Conservation (phyloP, 495 filamentous ascomycete species). For the Chaetomium cochliodes region DNA sequence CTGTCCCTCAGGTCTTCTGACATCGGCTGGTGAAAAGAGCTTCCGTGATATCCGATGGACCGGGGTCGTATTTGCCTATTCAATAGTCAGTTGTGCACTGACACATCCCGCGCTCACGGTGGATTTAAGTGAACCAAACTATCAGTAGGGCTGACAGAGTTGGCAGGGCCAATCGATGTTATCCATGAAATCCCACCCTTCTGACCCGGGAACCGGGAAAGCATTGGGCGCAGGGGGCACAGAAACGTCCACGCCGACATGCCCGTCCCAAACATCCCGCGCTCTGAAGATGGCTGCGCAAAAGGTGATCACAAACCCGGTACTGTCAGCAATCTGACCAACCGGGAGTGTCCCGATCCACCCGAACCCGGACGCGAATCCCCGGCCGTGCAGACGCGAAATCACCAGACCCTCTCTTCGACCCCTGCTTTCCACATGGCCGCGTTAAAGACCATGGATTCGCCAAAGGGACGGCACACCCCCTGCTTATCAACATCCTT, state of each 20-base stretch:
- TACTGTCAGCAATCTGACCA: not conserved
- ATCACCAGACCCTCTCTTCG: not conserved
- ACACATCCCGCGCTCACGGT: not conserved
- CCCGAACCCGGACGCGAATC: not conserved
- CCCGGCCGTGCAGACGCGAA: conserved; percentile 1
- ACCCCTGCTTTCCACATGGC: not conserved
- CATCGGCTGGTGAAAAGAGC: not conserved
- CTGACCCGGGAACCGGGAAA: not conserved
- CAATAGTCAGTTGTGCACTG: not conserved
- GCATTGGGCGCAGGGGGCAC: not conserved
- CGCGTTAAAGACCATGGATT: not conserved
- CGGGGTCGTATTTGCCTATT: not conserved
- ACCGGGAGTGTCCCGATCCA: conserved; percentile 3
- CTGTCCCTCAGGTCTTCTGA: no score
- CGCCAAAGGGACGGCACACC: not conserved
- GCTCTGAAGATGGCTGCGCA: not conserved
- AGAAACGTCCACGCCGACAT: not conserved
- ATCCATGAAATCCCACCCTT: not conserved
- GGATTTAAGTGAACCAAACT: not conserved
- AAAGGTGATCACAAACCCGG: not conserved
- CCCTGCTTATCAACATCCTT: not conserved
- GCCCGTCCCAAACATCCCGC: not conserved
- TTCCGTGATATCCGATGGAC: not conserved
- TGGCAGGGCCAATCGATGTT: not conserved
- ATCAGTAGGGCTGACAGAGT: not conserved